Conservation (phyloP, 169 alveolate species). For the Besnoitia besnoiti region DNA sequence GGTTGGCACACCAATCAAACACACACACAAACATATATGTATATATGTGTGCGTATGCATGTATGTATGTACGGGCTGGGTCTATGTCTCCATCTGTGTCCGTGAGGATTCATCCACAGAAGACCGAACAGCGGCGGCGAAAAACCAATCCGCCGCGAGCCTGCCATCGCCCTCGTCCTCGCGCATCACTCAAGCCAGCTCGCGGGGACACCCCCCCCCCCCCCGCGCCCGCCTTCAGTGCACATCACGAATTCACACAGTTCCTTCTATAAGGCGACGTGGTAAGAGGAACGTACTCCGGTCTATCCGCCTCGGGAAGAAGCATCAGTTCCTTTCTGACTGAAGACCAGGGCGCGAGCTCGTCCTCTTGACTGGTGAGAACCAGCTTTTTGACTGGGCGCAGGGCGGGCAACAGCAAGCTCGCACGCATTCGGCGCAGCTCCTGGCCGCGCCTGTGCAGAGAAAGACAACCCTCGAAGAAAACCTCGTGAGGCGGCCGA, state of each 20-base stretch:
- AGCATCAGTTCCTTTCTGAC: neutral
- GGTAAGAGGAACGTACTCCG: neutral
- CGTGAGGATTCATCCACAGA: no score
- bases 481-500: no score
- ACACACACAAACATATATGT: neutral
- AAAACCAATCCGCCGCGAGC: no score
- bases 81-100: no score
- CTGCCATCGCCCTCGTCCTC: no score
- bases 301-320: constrained; percentile 1
- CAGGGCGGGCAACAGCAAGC: neutral
- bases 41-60: neutral
- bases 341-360: neutral
- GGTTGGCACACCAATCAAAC: no score
- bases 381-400: neutral
- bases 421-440: constrained; percentile 7
- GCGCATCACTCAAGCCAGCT: no score
- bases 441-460: neutral
- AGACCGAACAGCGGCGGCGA: no score
- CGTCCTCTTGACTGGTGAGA: neutral
- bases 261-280: no score
- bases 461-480: neutral
- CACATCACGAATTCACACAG: no score
- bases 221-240: no score
- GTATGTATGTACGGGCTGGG: neutral
- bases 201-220: no score